Evolutionary conservation across 2,329 filamentous ascomycete species (phyloP).

Genomic region (Polychaeton citri): DNA sequence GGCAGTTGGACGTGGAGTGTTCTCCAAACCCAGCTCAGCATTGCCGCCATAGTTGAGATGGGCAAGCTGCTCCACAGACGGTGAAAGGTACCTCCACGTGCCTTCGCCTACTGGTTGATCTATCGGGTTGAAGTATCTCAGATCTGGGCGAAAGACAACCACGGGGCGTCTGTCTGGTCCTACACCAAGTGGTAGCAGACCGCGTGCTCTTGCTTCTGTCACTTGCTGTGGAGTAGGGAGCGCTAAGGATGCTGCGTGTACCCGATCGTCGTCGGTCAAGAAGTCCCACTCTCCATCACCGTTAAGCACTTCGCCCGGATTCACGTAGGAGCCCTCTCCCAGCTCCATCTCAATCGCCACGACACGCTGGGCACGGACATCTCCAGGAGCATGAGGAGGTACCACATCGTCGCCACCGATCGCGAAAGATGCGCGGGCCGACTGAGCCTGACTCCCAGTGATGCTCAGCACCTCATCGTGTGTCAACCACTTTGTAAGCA

Average conservation of each 20-base stretch:
- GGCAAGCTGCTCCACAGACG: slow-evolving; percentile 2
- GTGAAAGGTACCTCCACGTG: slow-evolving; percentile 6
- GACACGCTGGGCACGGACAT: neutral
- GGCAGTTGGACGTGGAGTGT: slow-evolving; percentile 4
- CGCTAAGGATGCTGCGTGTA: neutral
- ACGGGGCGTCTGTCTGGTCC: neutral
- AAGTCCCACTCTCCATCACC: slow-evolving; percentile 1
- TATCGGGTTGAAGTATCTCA: slow-evolving; percentile 3
- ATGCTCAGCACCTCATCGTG: neutral
- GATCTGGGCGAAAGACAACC: slow-evolving; percentile 2
- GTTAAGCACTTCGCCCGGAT: neutral
- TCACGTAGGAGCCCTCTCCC: neutral
- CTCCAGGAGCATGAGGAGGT: neutral
- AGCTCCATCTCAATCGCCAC: neutral
- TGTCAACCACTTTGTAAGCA: neutral
- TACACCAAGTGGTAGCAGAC: slow-evolving; percentile 1
- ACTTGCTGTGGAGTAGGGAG: slow-evolving; percentile 1
- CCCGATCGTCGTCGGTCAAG: slow-evolving; percentile 1
- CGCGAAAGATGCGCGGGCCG: neutral
- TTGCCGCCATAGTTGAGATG: slow-evolving; percentile 4
- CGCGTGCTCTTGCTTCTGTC: slow-evolving; percentile 1
- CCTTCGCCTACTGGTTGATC: slow-evolving; percentile 5
- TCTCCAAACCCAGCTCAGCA: slow-evolving; percentile 1
- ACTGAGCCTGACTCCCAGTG: neutral
- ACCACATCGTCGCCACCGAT: neutral